Percentiles rank a stretch among this genome's conserved stretches.
These are phyloP conservation scores for Limonium bicolor DNA, from an alignment of 148 eudicot species.

Conservation along the genomic window DNA sequence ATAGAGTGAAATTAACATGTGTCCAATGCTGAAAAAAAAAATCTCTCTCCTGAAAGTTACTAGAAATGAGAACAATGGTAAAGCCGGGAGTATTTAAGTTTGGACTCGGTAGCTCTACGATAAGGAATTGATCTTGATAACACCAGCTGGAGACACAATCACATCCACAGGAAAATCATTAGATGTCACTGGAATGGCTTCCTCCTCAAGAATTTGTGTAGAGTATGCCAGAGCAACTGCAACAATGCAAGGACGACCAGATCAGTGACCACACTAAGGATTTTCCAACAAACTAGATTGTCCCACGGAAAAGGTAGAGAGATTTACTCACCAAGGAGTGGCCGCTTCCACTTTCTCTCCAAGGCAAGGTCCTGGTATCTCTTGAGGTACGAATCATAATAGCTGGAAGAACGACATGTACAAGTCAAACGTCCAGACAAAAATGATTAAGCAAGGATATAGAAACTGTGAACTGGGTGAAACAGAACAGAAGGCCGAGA, in stretches of 20 bases:
- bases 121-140: conserved; percentile 10
- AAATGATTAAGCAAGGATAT: background rate
- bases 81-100: too few species aligned
- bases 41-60: too few species aligned
- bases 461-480: background rate
- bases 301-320: background rate
- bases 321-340: conserved; percentile 39
- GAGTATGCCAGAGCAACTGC: conserved; percentile 90
- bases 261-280: background rate
- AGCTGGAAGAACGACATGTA: conserved; percentile 38
- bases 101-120: background rate
- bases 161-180: conserved; percentile 69
- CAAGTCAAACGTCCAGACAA: background rate
- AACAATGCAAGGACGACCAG: conserved; percentile 6
- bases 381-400: conserved; percentile 79
- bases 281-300: background rate
- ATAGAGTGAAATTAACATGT: too few species aligned
- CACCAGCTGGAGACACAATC: conserved; percentile 70
- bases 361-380: conserved; percentile 67
- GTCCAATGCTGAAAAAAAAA: too few species aligned
- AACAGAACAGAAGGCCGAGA: background rate
- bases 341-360: conserved; percentile 75
- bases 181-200: conserved; percentile 70
- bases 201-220: conserved; percentile 75
- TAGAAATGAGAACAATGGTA: too few species aligned